Evolutionary conservation across 179 eudicot species (phyloP), one percentile per base, ranked within the genome.

Genomic region (Corrigiola litoralis): DNA sequence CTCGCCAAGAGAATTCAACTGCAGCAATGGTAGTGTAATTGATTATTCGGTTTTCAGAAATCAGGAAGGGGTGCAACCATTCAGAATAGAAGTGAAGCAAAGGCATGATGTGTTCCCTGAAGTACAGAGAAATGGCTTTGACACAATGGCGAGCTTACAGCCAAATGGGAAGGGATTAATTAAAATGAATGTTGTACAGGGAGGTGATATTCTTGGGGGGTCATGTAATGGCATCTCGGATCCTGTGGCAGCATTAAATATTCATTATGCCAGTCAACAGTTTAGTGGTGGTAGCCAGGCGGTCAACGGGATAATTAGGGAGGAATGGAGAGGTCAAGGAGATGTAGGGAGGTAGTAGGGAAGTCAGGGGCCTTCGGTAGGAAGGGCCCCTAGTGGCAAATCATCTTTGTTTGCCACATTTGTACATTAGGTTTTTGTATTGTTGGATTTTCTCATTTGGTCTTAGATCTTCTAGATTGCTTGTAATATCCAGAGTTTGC

Each of bases 301-400:
- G 1, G 80, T 77, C 17, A 77, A 74, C 14, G 70, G 80, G 54
- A 45, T 68, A 25, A 69, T 75, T 50, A 82, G 79, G 77, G 95
- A 85, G 63, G 95, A 77, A 68, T 85, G 89, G 90, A 78, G 83
- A 52, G 72, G 86, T 46, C 73, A 82, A 69, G 82, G 79, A 51
- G 85, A 80, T 49, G 51, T 83, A 79, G 87, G 87, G 72, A 78
- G 87, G 87, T 82, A 83, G 82, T 71, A 71, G 71, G 66, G 63
- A 42, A 7, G 69, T 24, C 23, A 6, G 44, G 60, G 77, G 71
- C 63, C 21, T 46, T 55, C 24, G 36, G 18, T 58, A 58, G 50
- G 58, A 37, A 36, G 70, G 68, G 23, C 69, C 61, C 7, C 2
- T 6, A 38, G 67, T 55, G 75, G 75, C 69, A 57, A 67, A 70